These are phyloP conservation scores for Nitzschia palea DNA, from an alignment of 108 stramenopile genomes.

Conservation along the genomic window DNA sequence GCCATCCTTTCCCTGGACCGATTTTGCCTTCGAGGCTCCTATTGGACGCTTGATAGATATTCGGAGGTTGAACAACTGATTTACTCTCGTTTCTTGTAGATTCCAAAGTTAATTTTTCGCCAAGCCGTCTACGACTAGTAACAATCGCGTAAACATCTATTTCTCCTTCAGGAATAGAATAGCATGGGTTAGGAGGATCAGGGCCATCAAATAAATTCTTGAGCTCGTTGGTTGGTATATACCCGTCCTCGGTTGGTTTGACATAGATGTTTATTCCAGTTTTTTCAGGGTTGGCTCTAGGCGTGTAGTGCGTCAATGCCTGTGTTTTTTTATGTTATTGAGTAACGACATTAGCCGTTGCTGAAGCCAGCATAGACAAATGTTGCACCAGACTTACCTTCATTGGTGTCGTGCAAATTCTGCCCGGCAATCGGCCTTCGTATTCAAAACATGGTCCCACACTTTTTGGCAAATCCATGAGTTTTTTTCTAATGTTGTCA, in stretches of 20 bases:
- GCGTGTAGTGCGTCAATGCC: conserved; percentile 69
- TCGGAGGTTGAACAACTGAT: conserved; percentile 3
- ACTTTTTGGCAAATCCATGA: conserved; percentile 25
- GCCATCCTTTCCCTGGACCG: conserved; percentile 71
- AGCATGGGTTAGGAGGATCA: conserved; percentile 50
- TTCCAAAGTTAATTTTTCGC: conserved; percentile 3
- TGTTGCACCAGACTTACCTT: conserved; percentile 28
- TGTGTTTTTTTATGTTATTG: neutral
- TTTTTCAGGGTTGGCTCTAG: conserved; percentile 62
- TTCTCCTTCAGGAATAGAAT: conserved; percentile 49
- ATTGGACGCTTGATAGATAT: neutral
- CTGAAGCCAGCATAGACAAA: neutral
- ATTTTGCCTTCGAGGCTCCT: conserved; percentile 26
- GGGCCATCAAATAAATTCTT: conserved; percentile 59
- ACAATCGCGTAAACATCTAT: conserved; percentile 66
- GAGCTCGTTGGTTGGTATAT: conserved; percentile 40
- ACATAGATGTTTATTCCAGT: conserved; percentile 54
- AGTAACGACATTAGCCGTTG: neutral
- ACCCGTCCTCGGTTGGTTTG: conserved; percentile 41
- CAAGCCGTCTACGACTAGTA: conserved; percentile 23
- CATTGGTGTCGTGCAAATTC: conserved; percentile 60
- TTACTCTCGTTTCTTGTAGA: neutral
- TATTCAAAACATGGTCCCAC: conserved; percentile 50
- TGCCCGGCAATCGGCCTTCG: conserved; percentile 35
- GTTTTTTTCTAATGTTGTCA: conserved; percentile 57